These are phyloP conservation scores for Trametopsis cervina DNA, from an alignment of 768 basidiomycete genomes.

Conservation along the genomic window DNA sequence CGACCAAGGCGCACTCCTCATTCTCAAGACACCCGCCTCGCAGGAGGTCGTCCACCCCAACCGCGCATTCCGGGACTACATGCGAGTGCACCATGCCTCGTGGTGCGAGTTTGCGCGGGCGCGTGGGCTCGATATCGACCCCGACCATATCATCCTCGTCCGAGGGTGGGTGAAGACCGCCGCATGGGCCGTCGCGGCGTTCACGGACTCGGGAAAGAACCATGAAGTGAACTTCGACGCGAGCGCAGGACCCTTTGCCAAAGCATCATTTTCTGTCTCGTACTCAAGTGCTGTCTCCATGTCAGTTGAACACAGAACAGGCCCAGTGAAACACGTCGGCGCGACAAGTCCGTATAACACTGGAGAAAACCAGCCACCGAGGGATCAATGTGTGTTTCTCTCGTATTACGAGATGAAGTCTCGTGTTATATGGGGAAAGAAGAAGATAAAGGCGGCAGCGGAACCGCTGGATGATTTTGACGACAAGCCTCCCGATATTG, in stretches of 20 bases:
- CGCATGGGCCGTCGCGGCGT: conserved; percentile 3
- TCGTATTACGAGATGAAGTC: conserved; percentile 12
- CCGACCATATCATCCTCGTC: not conserved
- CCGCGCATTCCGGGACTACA: not conserved
- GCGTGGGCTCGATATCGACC: not conserved
- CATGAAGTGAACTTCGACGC: not conserved
- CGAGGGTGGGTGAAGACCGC: conserved; percentile 4
- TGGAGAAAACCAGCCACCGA: no score
- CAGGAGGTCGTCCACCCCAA: not conserved
- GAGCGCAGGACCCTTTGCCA: not conserved
- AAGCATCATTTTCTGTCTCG: not conserved
- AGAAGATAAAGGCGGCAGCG: not conserved
- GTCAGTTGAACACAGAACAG: conserved; percentile 2
- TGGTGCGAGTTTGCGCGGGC: not conserved
- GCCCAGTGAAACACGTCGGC: not conserved
- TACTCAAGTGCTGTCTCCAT: not conserved
- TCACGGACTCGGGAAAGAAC: not conserved
- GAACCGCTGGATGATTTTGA: not conserved
- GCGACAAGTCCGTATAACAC: not conserved
- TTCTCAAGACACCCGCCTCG: not conserved
- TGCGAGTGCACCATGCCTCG: not conserved
- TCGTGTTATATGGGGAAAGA: not conserved
- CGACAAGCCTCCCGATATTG: not conserved
- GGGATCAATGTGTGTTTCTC: conserved; percentile 15
- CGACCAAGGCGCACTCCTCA: not conserved